Evolutionary conservation across 768 basidiomycete species (phyloP).

Genomic region (Hericium coralloides): DNA sequence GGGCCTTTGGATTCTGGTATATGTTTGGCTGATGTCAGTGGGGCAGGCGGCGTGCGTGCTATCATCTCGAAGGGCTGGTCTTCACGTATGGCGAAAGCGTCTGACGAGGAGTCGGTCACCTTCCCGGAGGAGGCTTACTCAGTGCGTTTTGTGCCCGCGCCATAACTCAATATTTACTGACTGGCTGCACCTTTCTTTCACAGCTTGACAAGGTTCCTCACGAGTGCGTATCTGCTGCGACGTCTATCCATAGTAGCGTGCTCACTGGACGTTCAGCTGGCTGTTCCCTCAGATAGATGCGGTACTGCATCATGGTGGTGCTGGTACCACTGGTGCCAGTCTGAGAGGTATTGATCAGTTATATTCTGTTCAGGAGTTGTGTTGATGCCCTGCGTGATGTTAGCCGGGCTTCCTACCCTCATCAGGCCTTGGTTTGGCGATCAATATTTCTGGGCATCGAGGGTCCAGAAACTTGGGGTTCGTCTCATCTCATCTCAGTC

Average conservation of each 20-base stretch:
- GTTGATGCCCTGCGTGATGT: background rate
- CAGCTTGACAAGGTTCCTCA: conserved; percentile 60
- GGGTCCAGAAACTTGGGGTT: conserved; percentile 56
- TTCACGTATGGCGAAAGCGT: conserved; percentile 37
- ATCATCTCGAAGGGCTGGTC: conserved; percentile 67
- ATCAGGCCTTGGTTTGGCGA: conserved; percentile 70
- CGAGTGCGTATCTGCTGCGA: conserved; percentile 26
- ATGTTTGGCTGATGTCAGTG: background rate
- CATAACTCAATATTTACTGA: background rate
- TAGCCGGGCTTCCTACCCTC: conserved; percentile 53
- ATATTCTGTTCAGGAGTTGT: background rate
- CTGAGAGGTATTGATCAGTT: conserved; percentile 29
- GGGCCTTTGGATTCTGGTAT: background rate
- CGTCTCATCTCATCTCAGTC: conserved; percentile 12
- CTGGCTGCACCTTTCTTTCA: conserved; percentile 8
- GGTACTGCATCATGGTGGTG: conserved; percentile 60
- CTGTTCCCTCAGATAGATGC: conserved; percentile 54
- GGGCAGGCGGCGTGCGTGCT: conserved; percentile 48
- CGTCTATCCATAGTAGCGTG: background rate
- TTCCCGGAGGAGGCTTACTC: conserved; percentile 46
- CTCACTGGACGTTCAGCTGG: conserved; percentile 29
- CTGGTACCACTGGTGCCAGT: conserved; percentile 63
- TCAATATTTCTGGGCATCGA: conserved; percentile 56
- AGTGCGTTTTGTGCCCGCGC: conserved; percentile 15
- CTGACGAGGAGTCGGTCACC: conserved; percentile 29